Base-by-base conservation (phyloP, 139 green algal genomes). In the Tetradesmus obliquus region DNA sequence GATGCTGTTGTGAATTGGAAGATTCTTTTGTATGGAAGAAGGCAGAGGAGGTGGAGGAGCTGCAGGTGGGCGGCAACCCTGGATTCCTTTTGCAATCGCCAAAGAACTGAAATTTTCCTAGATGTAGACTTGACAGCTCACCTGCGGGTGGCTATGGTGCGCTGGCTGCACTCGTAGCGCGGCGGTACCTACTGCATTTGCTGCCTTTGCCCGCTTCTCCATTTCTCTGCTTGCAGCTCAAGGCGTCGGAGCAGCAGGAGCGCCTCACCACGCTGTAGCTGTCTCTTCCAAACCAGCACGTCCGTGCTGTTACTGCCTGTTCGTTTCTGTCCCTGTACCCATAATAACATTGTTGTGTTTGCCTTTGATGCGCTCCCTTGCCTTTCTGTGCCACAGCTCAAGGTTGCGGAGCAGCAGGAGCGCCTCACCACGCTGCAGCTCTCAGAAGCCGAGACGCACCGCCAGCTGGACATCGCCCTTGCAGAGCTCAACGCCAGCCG, bases 1-100 rank as follows among this genome's bases (percentile, higher is more conserved):
- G n/a, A n/a, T n/a, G n/a, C n/a, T n/a, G n/a, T n/a, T n/a, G n/a
- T n/a, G n/a, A n/a, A n/a, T n/a, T 13, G 20, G 86, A 54, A 53
- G 87, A 5, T 20, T 74, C 3, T 86, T 91, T 4, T 55, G 80
- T 60, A 2, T 72, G 83, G 60, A 92, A 92, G 58, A 84, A 80
- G 19, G 79, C 88, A 88, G 88, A 92, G 15, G 88, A 88, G 57
- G 57, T 87, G 10, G 88, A 92, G 79, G 88, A 92, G 79, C n/a
- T 87, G 55, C 79, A 91, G 79, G n/a, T 91, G 15, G 15, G 15
- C n/a, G n/a, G n/a, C n/a, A n/a, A n/a, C n/a, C n/a, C n/a, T n/a
- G n/a, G n/a, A n/a, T n/a, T n/a, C n/a, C n/a, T n/a, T n/a, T n/a
- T n/a, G n/a, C n/a, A n/a, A n/a, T n/a, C n/a, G n/a, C n/a, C n/a